Conservation (phyloP, 305 asterid species). For the Solanum chacoense region DNA sequence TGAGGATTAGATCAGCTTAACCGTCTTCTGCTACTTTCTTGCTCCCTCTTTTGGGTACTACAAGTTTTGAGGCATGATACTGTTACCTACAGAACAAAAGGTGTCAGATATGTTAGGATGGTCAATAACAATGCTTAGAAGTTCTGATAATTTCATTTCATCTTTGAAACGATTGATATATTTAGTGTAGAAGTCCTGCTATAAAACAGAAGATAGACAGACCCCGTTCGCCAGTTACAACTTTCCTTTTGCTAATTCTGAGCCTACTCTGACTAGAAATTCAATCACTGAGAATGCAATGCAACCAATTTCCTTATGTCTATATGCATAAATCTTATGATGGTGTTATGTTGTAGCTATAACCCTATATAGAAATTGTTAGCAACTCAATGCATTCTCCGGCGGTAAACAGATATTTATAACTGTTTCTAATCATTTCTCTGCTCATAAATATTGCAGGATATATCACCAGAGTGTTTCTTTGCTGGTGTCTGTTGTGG, state of each 20-base stretch:
- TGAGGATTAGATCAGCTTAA: background rate
- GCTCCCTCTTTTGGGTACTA: background rate
- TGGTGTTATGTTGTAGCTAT: background rate
- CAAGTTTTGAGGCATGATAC: background rate
- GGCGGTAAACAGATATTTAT: background rate
- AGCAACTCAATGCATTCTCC: background rate
- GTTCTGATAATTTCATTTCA: background rate
- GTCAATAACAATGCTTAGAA: background rate
- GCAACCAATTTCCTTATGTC: background rate
- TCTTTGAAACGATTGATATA: background rate
- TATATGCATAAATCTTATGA: background rate
- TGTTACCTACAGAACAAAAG: background rate
- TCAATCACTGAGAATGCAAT: background rate
- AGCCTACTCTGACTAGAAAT: background rate
- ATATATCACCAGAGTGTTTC: constrained; percentile 68
- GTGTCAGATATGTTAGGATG: background rate
- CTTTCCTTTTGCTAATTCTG: background rate
- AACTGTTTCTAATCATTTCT: background rate
- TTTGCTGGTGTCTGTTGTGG: constrained; percentile 93
- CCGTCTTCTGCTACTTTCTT: background rate
- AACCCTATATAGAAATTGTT: background rate
- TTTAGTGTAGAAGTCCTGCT: background rate
- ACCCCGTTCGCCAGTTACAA: background rate
- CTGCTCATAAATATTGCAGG: constrained; percentile 28
- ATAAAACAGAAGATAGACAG: background rate